Evolutionary conservation across 2,329 filamentous ascomycete species (phyloP).

Genomic region (Dichotomopilus funicola): DNA sequence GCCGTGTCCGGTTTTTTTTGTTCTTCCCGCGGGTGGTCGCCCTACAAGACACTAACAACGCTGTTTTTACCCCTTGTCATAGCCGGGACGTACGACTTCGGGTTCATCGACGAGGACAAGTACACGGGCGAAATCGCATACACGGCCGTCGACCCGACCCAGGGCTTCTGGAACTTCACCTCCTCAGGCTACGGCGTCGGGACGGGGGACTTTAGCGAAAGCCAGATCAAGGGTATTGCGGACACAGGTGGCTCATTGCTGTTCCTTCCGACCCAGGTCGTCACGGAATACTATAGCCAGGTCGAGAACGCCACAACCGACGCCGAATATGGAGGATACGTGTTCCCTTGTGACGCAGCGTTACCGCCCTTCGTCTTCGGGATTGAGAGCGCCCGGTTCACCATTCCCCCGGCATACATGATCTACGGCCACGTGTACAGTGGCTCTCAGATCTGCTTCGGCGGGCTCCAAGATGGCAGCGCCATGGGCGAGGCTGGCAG

Average conservation of each 20-base stretch:
- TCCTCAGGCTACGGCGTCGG: slow-evolving; percentile 33
- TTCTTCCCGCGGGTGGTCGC: too few relatives aligned
- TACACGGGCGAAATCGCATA: slow-evolving; percentile 56
- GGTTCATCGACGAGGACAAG: slow-evolving; percentile 48
- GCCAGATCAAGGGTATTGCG: slow-evolving; percentile 40
- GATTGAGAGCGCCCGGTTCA: slow-evolving; percentile 40
- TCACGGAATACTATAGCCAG: slow-evolving; percentile 44
- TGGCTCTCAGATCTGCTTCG: slow-evolving; percentile 46
- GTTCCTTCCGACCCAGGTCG: slow-evolving; percentile 41
- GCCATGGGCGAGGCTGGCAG: slow-evolving; percentile 19
- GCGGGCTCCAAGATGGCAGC: slow-evolving; percentile 50
- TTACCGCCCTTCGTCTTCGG: slow-evolving; percentile 46
- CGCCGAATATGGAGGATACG: slow-evolving; percentile 39
- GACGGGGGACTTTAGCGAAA: slow-evolving; percentile 28
- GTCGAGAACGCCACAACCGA: slow-evolving; percentile 38
- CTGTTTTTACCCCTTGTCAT: not conserved
- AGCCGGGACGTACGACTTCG: slow-evolving; percentile 33
- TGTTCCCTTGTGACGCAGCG: slow-evolving; percentile 44
- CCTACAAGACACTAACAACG: not conserved
- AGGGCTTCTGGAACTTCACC: slow-evolving; percentile 60
- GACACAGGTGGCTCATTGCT: slow-evolving; percentile 55
- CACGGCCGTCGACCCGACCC: slow-evolving; percentile 43
- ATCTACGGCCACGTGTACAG: slow-evolving; percentile 21
- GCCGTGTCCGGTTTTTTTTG: too few relatives aligned
- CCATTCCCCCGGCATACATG: slow-evolving; percentile 43